These are phyloP conservation scores for Exophiala viscosa DNA, from an alignment of 2,329 filamentous ascomycete species.

Conservation along the genomic window DNA sequence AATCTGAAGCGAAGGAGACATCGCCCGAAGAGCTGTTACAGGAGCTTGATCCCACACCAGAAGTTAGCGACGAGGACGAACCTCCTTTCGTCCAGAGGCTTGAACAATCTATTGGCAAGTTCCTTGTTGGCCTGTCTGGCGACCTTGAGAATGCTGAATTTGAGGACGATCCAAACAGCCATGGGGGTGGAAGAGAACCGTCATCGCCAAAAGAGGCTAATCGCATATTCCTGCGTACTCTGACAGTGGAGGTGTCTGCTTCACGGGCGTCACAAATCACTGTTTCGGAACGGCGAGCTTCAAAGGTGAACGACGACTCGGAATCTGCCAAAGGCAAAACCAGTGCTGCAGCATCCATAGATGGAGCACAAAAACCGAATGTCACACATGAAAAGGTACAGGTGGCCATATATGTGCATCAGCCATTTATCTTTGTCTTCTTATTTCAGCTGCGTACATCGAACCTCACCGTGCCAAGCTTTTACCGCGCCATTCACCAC, in stretches of 20 bases:
- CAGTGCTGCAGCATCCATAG: conserved; percentile 23
- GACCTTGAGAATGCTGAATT: conserved; percentile 38
- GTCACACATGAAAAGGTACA: conserved; percentile 24
- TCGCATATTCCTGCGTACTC: conserved; percentile 36
- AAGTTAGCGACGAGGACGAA: conserved; percentile 27
- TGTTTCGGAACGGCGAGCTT: background rate
- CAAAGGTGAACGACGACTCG: background rate
- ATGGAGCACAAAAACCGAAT: conserved; percentile 18
- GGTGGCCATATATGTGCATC: conserved; percentile 34
- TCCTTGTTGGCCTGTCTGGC: conserved; percentile 44
- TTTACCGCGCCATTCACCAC: conserved; percentile 48
- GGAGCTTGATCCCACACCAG: conserved; percentile 25
- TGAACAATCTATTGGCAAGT: conserved; percentile 34
- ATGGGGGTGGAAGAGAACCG: conserved; percentile 13
- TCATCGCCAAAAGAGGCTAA: conserved; percentile 8
- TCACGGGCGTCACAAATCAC: conserved; percentile 6
- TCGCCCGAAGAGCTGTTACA: conserved; percentile 11
- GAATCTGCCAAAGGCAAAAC: conserved; percentile 14
- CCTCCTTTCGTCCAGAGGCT: conserved; percentile 24
- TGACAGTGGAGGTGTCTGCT: conserved; percentile 34
- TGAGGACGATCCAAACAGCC: conserved; percentile 34
- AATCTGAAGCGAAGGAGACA: background rate
- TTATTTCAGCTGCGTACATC: conserved; percentile 45
- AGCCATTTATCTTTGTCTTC: conserved; percentile 52
- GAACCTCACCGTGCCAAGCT: conserved; percentile 39